Evolutionary conservation across 495 filamentous ascomycete genomes (phyloP).

Genomic region (Penicillium antarcticum): DNA sequence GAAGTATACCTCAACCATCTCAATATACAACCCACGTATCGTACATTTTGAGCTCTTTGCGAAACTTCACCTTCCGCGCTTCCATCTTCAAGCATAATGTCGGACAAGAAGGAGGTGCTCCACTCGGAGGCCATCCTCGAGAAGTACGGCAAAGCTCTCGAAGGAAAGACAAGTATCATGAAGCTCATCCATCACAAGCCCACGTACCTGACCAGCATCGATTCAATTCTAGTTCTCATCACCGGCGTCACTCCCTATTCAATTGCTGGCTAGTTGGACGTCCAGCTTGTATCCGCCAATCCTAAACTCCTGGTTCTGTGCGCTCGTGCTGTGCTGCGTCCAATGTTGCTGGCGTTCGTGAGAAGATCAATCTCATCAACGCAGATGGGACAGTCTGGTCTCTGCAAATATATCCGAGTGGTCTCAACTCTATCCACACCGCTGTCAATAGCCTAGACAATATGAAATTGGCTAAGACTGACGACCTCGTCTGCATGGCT

Average conservation of each 20-base stretch:
- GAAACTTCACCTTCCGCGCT: no score
- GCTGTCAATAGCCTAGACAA: no score
- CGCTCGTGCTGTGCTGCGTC: slow-evolving; percentile 14
- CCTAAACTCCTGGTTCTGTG: slow-evolving; percentile 19
- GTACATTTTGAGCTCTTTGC: no score
- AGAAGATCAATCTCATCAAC: slow-evolving; percentile 11
- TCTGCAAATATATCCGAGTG: no score
- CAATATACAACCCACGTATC: no score
- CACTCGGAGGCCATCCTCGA: slow-evolving; percentile 19
- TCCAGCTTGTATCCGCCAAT: slow-evolving; percentile 10
- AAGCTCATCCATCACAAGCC: not conserved
- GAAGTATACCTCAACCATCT: no score
- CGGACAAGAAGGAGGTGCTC: slow-evolving; percentile 11
- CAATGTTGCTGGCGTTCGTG: slow-evolving; percentile 7
- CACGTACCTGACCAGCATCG: not conserved
- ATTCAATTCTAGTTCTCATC: slow-evolving; percentile 10
- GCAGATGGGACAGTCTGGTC: no score
- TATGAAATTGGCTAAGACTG: no score
- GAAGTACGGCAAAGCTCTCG: slow-evolving; percentile 17
- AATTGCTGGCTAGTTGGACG: slow-evolving; percentile 19
- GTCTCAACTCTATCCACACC: no score
- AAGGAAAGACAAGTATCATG: slow-evolving; percentile 18
- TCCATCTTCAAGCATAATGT: slow-evolving; percentile 4
- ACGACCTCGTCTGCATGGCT: slow-evolving; percentile 15
- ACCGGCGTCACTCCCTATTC: slow-evolving; percentile 20